These are phyloP conservation scores for Leersia perrieri DNA, from an alignment of 176 grass and related monocot species.

Conservation along the genomic window DNA sequence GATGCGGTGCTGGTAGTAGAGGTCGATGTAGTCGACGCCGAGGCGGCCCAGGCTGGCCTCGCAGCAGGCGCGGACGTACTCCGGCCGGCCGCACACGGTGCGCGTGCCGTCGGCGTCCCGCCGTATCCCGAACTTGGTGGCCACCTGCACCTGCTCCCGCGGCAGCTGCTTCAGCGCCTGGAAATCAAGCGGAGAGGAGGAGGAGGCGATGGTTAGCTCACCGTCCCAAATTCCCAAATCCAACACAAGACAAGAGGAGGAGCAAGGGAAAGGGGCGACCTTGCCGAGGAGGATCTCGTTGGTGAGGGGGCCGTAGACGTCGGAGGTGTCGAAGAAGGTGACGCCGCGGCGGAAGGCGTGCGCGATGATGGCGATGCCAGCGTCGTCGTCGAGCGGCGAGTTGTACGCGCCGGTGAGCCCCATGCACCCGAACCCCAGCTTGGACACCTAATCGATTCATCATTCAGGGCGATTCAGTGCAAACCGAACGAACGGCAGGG, in stretches of 20 bases:
- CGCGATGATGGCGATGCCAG: conserved; percentile 48
- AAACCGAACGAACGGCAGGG: neutral
- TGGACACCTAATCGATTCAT: conserved; percentile 57
- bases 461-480: neutral
- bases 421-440: conserved; percentile 83
- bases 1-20: conserved; percentile 75
- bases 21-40: conserved; percentile 57
- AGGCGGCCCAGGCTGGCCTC: conserved; percentile 72
- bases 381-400: conserved; percentile 51
- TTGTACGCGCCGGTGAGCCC: conserved; percentile 56
- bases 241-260: neutral
- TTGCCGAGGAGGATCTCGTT: conserved; percentile 79
- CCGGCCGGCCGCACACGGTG: conserved; percentile 44
- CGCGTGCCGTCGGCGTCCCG: neutral
- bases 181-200: neutral
- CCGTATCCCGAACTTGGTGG: conserved; percentile 70
- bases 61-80: conserved; percentile 66
- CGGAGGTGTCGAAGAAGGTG: conserved; percentile 84
- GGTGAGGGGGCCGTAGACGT: conserved; percentile 65
- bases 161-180: conserved; percentile 81
- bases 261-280: neutral
- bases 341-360: conserved; percentile 71
- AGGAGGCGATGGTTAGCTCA: neutral
- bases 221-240: too few relatives aligned
- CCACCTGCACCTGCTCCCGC: conserved; percentile 66